Percentiles rank a stretch among this genome's conserved stretches.
Conservation (phyloP, 2,329 filamentous ascomycete species). For the Davidsoniella virescens region DNA sequence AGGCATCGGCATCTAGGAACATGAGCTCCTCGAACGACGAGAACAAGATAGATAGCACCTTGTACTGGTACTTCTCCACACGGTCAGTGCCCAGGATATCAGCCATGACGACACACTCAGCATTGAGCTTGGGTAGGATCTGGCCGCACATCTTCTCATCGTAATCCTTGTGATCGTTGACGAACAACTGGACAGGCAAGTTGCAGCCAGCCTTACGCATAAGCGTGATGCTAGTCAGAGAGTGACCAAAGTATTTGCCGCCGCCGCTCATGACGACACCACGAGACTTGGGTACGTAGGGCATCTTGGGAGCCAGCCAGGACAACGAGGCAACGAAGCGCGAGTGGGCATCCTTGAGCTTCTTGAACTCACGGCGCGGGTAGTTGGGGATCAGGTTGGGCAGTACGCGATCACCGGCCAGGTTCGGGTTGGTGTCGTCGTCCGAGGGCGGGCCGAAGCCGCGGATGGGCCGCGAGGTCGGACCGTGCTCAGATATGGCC, state of each 20-base stretch:
- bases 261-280: conserved; percentile 36
- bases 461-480: not conserved
- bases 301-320: conserved; percentile 19
- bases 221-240: conserved; percentile 34
- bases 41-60: conserved; percentile 39
- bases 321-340: conserved; percentile 1
- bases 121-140: conserved; percentile 18
- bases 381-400: conserved; percentile 6
- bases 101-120: conserved; percentile 20
- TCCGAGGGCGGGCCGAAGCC: conserved; percentile 8
- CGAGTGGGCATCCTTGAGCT: conserved; percentile 6
- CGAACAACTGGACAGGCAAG: conserved; percentile 28
- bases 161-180: conserved; percentile 20
- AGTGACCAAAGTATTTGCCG: conserved; percentile 30
- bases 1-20: conserved; percentile 41
- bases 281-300: conserved; percentile 19
- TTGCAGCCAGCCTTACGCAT: conserved; percentile 32
- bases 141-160: conserved; percentile 19
- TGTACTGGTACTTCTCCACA: conserved; percentile 34
- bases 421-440: conserved; percentile 5
- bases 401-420: conserved; percentile 1
- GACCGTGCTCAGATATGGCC: conserved; percentile 3
- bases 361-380: conserved; percentile 1
- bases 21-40: conserved; percentile 42
- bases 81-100: conserved; percentile 17